Percentiles rank a stretch among this genome's conserved stretches.
phyloP scores from a whole-genome alignment of 2,329 filamentous ascomycete genomes.

The Fusarium sp. region DNA sequence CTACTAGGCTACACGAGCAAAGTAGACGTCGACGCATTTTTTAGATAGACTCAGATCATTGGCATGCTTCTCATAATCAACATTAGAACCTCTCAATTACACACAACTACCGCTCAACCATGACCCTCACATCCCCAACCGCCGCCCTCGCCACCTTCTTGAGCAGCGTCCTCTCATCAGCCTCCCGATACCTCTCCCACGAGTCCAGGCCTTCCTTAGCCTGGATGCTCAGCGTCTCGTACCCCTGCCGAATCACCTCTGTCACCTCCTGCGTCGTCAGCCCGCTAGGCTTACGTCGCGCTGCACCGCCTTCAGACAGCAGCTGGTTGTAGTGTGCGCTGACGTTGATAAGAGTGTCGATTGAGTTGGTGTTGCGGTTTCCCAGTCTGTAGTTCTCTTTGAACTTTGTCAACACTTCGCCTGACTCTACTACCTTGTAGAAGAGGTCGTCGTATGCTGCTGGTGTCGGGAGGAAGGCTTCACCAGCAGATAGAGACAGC shows the following conservation, averaged over 20 bases:
- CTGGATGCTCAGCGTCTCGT: slow-evolving; percentile 92
- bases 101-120: slow-evolving; percentile 53
- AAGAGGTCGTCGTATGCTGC: slow-evolving; percentile 94
- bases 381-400: slow-evolving; percentile 74
- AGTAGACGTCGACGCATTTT: not conserved
- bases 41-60: not conserved
- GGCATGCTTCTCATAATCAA: slow-evolving; percentile 1
- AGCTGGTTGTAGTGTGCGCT: slow-evolving; percentile 87
- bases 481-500: slow-evolving; percentile 82
- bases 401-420: slow-evolving; percentile 82
- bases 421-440: slow-evolving; percentile 96
- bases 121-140: slow-evolving; percentile 66
- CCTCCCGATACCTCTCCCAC: slow-evolving; percentile 87
- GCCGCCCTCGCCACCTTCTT: slow-evolving; percentile 86
- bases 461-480: slow-evolving; percentile 87
- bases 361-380: slow-evolving; percentile 70
- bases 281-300: slow-evolving; percentile 64
- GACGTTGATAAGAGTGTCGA: slow-evolving; percentile 83
- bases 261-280: slow-evolving; percentile 85
- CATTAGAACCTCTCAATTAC: slow-evolving; percentile 10
- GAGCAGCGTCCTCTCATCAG: slow-evolving; percentile 80
- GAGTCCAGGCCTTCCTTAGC: slow-evolving; percentile 84
- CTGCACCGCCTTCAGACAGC: slow-evolving; percentile 63
- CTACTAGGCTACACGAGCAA: not conserved
- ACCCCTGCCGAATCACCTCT: slow-evolving; percentile 93